A percentile compares a stretch with the other conserved stretches of the same genome.
These are phyloP conservation scores for Pythium scleroteichum DNA, from an alignment of 352 stramenopile genomes.

Conservation along the genomic window DNA sequence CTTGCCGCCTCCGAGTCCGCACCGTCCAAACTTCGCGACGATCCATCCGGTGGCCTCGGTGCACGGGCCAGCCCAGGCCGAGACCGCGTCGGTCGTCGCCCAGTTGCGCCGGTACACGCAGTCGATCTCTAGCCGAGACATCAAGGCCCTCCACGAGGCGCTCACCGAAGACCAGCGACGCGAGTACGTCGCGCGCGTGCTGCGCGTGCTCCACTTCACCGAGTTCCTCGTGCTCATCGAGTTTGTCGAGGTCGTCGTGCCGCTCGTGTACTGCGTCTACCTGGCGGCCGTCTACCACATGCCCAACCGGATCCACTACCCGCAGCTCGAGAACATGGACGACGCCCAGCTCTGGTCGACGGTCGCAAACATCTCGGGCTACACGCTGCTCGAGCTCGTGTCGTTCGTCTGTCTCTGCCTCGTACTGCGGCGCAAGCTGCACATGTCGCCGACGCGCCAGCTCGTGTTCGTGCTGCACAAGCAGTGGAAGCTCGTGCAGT, in stretches of 20 bases:
- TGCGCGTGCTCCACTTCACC: constrained; percentile 6
- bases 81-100: background rate
- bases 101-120: background rate
- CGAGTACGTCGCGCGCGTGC: background rate
- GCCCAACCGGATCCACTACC: constrained; percentile 33
- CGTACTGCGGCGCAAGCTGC: constrained; percentile 31
- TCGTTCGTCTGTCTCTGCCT: constrained; percentile 30
- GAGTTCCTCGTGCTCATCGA: constrained; percentile 29
- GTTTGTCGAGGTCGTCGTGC: constrained; percentile 23
- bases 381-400: constrained; percentile 33
- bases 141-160: background rate
- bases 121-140: background rate
- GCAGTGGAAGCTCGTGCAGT: constrained; percentile 31
- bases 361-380: constrained; percentile 21
- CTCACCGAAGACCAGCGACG: background rate
- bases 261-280: constrained; percentile 28
- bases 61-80: background rate
- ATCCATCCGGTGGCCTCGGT: background rate
- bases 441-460: constrained; percentile 27
- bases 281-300: constrained; percentile 17
- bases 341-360: background rate
- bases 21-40: background rate
- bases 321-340: constrained; percentile 5
- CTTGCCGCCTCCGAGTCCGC: background rate
- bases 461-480: constrained; percentile 42